Percentiles rank a stretch among this genome's conserved stretches.
phyloP scores from a whole-genome alignment of 2,329 filamentous ascomycete species.

The Colletotrichum caudatum region DNA sequence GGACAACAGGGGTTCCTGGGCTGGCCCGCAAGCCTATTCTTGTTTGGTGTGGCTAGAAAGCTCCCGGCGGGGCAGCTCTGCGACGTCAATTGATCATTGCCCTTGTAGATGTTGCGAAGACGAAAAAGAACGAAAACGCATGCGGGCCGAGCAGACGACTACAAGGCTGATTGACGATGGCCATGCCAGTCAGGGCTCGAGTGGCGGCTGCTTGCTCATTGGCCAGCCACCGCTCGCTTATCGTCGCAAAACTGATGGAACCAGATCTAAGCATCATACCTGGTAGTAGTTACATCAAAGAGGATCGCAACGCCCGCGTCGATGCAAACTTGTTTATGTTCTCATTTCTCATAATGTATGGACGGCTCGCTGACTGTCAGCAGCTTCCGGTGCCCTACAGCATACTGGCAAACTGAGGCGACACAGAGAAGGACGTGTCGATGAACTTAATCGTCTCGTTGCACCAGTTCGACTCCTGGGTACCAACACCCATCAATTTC shows the following conservation, averaged over 20 bases:
- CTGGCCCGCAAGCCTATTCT: conserved; percentile 13
- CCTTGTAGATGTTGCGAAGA: not conserved
- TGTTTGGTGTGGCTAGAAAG: not conserved
- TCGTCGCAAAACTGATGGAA: not conserved
- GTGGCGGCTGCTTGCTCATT: not conserved
- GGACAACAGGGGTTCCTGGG: conserved; percentile 11
- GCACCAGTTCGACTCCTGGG: conserved; percentile 47
- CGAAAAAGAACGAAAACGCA: not conserved
- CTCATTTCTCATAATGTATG: conserved; percentile 28
- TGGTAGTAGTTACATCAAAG: no score
- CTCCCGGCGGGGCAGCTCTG: not conserved
- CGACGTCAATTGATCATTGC: conserved; percentile 17
- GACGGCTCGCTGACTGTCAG: not conserved
- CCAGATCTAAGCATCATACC: conserved; percentile 23
- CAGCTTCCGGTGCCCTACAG: not conserved
- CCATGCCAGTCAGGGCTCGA: not conserved
- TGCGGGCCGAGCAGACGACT: not conserved
- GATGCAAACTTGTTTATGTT: conserved; percentile 14
- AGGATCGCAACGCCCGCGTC: not conserved
- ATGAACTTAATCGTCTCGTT: conserved; percentile 47
- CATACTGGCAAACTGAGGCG: conserved; percentile 35
- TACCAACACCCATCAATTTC: conserved; percentile 46
- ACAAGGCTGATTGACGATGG: not conserved
- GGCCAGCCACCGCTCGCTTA: conserved; percentile 5
- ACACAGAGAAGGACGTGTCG: conserved; percentile 42